A percentile compares a stretch with the other conserved stretches of the same genome.
These are phyloP conservation scores for Cryptococcus amylolentus DNA, from an alignment of 1,284 basidiomycete genomes.

Conservation along the genomic window DNA sequence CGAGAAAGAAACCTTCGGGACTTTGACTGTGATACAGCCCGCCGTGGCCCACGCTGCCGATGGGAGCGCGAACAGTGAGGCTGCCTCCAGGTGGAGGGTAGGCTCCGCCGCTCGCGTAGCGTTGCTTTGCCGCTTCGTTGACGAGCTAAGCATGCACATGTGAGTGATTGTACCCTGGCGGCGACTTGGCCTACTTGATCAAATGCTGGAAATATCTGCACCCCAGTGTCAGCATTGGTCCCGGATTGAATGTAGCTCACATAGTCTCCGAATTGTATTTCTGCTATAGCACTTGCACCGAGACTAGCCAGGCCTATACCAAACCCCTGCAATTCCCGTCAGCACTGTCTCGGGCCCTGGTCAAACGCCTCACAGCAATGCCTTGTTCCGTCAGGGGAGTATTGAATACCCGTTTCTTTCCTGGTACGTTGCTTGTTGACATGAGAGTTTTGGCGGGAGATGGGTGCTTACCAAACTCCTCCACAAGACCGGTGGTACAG, in stretches of 20 bases:
- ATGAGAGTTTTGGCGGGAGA: neutral
- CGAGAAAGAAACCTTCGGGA: constrained; percentile 91
- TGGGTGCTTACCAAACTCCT: constrained; percentile 72
- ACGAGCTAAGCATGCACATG: constrained; percentile 61
- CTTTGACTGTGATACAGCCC: constrained; percentile 92
- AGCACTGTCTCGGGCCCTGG: too few species aligned
- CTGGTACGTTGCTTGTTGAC: constrained; percentile 47
- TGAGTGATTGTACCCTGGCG: neutral
- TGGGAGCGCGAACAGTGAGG: constrained; percentile 81
- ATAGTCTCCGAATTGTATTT: constrained; percentile 64
- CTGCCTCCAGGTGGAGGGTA: constrained; percentile 65
- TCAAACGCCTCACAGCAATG: constrained; percentile 59
- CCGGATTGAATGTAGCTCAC: constrained; percentile 18
- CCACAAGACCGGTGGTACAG: constrained; percentile 70
- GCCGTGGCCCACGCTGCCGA: constrained; percentile 88
- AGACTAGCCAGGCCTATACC: constrained; percentile 87
- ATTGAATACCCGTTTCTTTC: constrained; percentile 89
- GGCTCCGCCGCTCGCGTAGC: constrained; percentile 81
- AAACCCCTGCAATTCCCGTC: constrained; percentile 54
- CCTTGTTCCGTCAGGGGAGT: constrained; percentile 91
- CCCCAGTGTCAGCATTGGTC: neutral
- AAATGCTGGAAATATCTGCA: constrained; percentile 79
- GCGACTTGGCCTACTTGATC: constrained; percentile 63
- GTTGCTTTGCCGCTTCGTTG: constrained; percentile 91
- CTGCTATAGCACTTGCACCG: constrained; percentile 91